phyloP scores from a whole-genome alignment of 371 early-diverging fungal genomes.

The Nematocida ironsii region DNA sequence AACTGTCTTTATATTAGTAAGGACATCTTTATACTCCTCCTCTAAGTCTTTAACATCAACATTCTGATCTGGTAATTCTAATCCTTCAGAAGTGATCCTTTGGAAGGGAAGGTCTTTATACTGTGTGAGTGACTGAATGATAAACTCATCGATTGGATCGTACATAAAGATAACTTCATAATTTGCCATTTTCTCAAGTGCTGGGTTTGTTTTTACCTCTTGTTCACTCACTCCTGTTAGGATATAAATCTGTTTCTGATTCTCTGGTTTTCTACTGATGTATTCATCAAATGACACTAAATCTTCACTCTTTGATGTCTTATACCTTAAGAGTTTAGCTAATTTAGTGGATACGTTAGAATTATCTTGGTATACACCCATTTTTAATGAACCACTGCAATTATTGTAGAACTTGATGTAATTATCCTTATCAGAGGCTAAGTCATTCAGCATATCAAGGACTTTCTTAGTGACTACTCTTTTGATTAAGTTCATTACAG shows the following conservation, averaged over 20 bases:
- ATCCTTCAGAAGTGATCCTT: conserved; percentile 77
- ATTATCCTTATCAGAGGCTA: conserved; percentile 79
- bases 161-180: conserved; percentile 82
- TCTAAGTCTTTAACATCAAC: conserved; percentile 75
- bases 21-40: conserved; percentile 73
- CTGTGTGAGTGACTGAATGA: conserved; percentile 77
- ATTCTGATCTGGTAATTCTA: conserved; percentile 75
- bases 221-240: conserved; percentile 75
- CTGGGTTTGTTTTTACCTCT: conserved; percentile 77
- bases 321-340: conserved; percentile 80
- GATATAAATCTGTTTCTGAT: conserved; percentile 81
- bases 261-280: conserved; percentile 77
- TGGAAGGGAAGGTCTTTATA: conserved; percentile 78
- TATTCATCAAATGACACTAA: conserved; percentile 79
- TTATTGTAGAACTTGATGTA: conserved; percentile 84
- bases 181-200: conserved; percentile 79
- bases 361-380: conserved; percentile 81
- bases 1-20: conserved; percentile 74
- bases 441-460: conserved; percentile 81
- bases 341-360: conserved; percentile 79
- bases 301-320: conserved; percentile 84
- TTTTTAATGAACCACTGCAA: conserved; percentile 83
- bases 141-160: conserved; percentile 86
- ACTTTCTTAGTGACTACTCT: conserved; percentile 86
- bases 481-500: conserved; percentile 83